Evolutionary conservation across 805 yeast genomes (phyloP), one percentile per base, ranked within the genome.

Genomic region (Ogataea pignaliae): DNA sequence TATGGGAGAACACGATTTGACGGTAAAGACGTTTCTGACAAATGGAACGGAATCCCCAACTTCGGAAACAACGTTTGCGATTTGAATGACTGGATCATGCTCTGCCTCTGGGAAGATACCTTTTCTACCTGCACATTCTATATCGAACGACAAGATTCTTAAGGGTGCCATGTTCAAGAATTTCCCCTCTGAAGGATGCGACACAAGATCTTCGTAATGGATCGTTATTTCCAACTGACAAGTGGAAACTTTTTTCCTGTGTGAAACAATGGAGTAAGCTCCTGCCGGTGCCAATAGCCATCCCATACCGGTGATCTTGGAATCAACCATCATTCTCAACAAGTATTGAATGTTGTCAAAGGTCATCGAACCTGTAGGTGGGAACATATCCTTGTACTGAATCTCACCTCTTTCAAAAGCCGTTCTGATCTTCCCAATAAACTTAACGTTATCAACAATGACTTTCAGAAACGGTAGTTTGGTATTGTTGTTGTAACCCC

Each of bases 71-170:
- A 93, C 97, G 59, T 88, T 91, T 6, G 99, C 99, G 50, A 93
- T 95, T 66, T 95, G 99, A 59, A 93, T 93, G 10, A 93, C 96
- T 0, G 97, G 85, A 68, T 93, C 99, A 38, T 79, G 76, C 48
- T 85, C 85, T 1, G 99, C 84, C 59, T 93, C 99, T 1, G 99
- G 99, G 63, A 93, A 93, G 11, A 93, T 77, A 42, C 99, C 99
- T 52, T 88, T 85, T 65, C 99, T 79, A 37, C 99, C 99, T 3
- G 99, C 93, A 75, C 99, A 93, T 66, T 93, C 99, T 48, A 93
- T 93, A 73, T 93, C 99, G 63, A 93, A 91, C 10, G 97, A 89
- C 53, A 93, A 70, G 39, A 93, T 82, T 57, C 99, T 83, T 47
- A 93, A 72, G 0, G 99, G 99, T 1, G 99, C 98, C 69, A 86